A percentile compares a stretch with the other conserved stretches of the same genome.
These are phyloP conservation scores for Bremia lactucae DNA, from an alignment of 352 stramenopile species.

Conservation along the genomic window DNA sequence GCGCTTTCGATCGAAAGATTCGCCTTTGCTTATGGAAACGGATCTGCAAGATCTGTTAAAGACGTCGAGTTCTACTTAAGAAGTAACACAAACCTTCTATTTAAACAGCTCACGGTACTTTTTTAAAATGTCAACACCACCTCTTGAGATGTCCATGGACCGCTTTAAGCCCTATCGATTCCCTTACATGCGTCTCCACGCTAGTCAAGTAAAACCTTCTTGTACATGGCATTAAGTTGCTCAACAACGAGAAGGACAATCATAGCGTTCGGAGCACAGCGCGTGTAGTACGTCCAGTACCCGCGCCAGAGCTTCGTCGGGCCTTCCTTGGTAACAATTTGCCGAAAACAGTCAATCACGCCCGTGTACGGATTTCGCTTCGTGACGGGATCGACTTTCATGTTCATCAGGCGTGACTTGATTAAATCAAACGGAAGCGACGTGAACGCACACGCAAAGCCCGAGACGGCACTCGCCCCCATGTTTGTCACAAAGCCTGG, in stretches of 20 bases:
- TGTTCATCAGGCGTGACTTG: slow-evolving; percentile 97
- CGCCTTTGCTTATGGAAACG: slow-evolving; percentile 17
- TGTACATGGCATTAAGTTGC: slow-evolving; percentile 86
- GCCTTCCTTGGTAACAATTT: slow-evolving; percentile 94
- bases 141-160: no score
- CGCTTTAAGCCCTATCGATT: no score
- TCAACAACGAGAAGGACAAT: slow-evolving; percentile 98
- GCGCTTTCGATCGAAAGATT: slow-evolving; percentile 27
- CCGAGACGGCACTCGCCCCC: slow-evolving; percentile 88
- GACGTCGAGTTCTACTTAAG: neutral
- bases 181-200: no score
- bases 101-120: no score
- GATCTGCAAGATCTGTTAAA: slow-evolving; percentile 29
- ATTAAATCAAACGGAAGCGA: slow-evolving; percentile 98
- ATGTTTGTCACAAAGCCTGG: slow-evolving; percentile 87
- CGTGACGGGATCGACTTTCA: slow-evolving; percentile 86
- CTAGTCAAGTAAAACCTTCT: slow-evolving; percentile 47
- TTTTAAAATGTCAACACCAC: slow-evolving; percentile 1
- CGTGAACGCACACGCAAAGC: slow-evolving; percentile 96
- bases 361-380: slow-evolving; percentile 91
- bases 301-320: slow-evolving; percentile 92
- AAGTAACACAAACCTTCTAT: slow-evolving; percentile 4
- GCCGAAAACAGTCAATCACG: slow-evolving; percentile 90
- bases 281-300: slow-evolving; percentile 97
- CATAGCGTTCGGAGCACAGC: slow-evolving; percentile 98